phyloP scores from a whole-genome alignment of 768 basidiomycete genomes.

The Jaapia argillacea region DNA sequence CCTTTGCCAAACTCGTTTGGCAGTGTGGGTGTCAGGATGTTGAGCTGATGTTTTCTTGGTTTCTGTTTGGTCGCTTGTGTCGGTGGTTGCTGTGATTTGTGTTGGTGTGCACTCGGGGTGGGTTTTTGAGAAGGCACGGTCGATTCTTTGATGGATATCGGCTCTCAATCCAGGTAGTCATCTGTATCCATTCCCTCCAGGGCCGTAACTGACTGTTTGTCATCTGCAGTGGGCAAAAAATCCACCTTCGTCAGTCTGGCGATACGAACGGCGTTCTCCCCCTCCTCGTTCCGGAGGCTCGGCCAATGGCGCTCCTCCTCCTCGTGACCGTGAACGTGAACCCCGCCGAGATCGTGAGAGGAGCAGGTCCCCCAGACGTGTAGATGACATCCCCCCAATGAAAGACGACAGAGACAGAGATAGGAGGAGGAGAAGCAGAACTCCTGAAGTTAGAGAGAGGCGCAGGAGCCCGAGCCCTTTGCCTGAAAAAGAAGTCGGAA shows the following conservation, averaged over 20 bases:
- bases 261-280: constrained; percentile 51
- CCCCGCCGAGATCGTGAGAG: constrained; percentile 25
- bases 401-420: constrained; percentile 21
- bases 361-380: too few relatives aligned
- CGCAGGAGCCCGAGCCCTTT: neutral
- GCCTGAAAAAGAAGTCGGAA: constrained; percentile 5
- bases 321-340: constrained; percentile 17
- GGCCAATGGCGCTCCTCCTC: constrained; percentile 9
- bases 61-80: too few relatives aligned
- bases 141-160: constrained; percentile 64
- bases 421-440: constrained; percentile 7
- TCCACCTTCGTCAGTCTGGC: constrained; percentile 78
- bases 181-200: neutral
- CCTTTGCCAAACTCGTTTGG: neutral
- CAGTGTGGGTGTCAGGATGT: too few relatives aligned
- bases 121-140: constrained; percentile 47
- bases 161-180: constrained; percentile 60
- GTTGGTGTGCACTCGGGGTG: neutral
- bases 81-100: too few relatives aligned
- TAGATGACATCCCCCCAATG: constrained; percentile 31
- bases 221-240: constrained; percentile 63
- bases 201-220: constrained; percentile 1
- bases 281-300: constrained; percentile 31
- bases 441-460: constrained; percentile 7
- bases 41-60: neutral